Base-by-base conservation (phyloP, 306 rosid genomes). In the Comarum palustre region DNA sequence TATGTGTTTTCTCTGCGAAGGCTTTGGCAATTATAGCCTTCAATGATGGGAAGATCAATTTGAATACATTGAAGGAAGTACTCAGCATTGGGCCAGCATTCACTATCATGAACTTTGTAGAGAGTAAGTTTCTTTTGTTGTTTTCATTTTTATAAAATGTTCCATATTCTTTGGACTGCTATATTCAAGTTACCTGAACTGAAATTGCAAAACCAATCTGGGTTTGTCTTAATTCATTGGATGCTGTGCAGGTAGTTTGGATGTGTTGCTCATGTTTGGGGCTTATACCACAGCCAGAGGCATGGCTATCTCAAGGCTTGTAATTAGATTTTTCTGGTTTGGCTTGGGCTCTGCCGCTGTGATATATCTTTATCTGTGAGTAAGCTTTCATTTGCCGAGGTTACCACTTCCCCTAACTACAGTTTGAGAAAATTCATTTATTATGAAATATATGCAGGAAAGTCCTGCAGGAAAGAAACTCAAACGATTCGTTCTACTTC, bases 271-370 rank as follows among this genome's bases (percentile, higher is more conserved):
- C 80, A 94, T 90, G 81, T 94, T 85, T 85, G 98, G 98, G 78
- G 97, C 98, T 22, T 91, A 94, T 87, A 78, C 80, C 29, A 83
- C 92, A 54, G 97, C 98, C 76, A 86, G 98, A 86, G 98, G 93
- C 78, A 91, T 94, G 98, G 98, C 98, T 73, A 85, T 94, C 80
- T 94, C 98, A 74, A 91, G 97, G 83, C 73, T 91, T 69, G 92
- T 91, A 60, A 94, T 94, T 82, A 87, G 89, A 83, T 94, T 94
- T 70, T 88, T 94, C 81, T 94, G 96, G 96, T 86, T 90, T 82
- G 96, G 95, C 76, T 87, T 87, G 87, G 80, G 79, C 84, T 94
- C 98, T 15, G 90, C 50, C 10, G 71, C 74, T 69, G 87, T 94
- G 76, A 89, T 90, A 41, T 94, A 89, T 79, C 45, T 94, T 58